Conservation (phyloP, 352 stramenopile species). For the Aphanomyces stellatus region DNA sequence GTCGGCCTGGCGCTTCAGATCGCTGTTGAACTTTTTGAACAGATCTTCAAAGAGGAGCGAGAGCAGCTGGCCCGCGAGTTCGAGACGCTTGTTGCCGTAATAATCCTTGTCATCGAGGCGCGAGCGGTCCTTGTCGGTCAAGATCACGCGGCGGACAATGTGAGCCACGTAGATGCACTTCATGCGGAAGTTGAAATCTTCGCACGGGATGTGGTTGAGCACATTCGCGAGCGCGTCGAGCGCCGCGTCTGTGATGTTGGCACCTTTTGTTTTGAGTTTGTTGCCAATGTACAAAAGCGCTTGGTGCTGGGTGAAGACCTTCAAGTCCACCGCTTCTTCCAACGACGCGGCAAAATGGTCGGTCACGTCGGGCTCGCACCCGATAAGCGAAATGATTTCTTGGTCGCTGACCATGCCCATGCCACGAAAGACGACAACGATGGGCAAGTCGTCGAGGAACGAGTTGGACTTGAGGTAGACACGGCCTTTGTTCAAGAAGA, state of each 20-base stretch:
- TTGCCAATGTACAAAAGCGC: conserved; percentile 95
- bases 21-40: conserved; percentile 98
- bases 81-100: conserved; percentile 99
- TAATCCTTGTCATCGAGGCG: conserved; percentile 99
- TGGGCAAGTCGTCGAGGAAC: conserved; percentile 94
- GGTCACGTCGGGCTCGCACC: conserved; percentile 90
- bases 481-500: conserved; percentile 94
- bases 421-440: conserved; percentile 95
- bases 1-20: conserved; percentile 96
- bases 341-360: conserved; percentile 93
- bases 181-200: conserved; percentile 95
- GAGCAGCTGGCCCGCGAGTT: conserved; percentile 96
- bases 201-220: conserved; percentile 97
- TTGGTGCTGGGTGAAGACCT: conserved; percentile 93
- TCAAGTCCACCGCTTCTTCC: conserved; percentile 92
- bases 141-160: conserved; percentile 91
- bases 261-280: conserved; percentile 87
- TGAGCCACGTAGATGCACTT: conserved; percentile 98
- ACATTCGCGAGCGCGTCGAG: conserved; percentile 97
- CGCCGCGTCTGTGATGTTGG: conserved; percentile 89
- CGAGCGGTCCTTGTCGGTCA: conserved; percentile 81
- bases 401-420: conserved; percentile 98
- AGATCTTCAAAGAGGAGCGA: conserved; percentile 98
- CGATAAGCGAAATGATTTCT: conserved; percentile 96
- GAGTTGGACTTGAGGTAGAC: conserved; percentile 99